Base-by-base conservation (phyloP, 345 rosid species). In the Fremontodendron californicum region DNA sequence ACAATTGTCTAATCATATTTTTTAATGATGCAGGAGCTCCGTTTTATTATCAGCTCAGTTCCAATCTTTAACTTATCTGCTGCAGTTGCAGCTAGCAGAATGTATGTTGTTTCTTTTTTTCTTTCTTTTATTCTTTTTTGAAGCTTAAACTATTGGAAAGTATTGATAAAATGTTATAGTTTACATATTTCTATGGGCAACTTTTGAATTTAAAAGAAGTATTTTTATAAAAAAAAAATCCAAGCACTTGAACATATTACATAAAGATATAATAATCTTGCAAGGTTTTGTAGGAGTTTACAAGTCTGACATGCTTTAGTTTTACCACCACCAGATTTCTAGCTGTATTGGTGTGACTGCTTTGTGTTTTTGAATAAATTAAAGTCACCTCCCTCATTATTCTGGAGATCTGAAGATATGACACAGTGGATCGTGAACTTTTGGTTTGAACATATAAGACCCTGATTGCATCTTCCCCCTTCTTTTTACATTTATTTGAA, bases 1-100 rank as follows among this genome's bases (percentile, higher is more conserved):
- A 52, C 43, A 31, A 4, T 71, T 49, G 29, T 76, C 25, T 54
- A 15, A 48, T 69, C 33, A 64, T 73, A 8, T 21, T 18, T 66
- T 71, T 78, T 12, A 74, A 67, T 79, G 75, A 71, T 82, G 88
- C 90, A 96, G 98, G 99, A 96, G 85, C 99, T 92, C 40, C 94
- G 99, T 40, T 96, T 96, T 81, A 92, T 96, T 71, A 91, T 96
- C 83, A 89, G 91, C 81, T 85, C 98, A 62, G 87, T 96, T 87
- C 99, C 99, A 75, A 86, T 96, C 82, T 85, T 96, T 85, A 96
- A 96, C 90, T 88, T 96, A 78, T 88, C 93, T 31, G 99, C 98
- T 2, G 98, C 98, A 75, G 87, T 92, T 85, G 90, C 94, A 81
- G 98, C 94, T 65, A 91, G 85, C 89, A 88, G 98, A 84, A 87